Evolutionary conservation across 139 green algal species (phyloP).

Genomic region (Haematococcus lacustris): DNA sequence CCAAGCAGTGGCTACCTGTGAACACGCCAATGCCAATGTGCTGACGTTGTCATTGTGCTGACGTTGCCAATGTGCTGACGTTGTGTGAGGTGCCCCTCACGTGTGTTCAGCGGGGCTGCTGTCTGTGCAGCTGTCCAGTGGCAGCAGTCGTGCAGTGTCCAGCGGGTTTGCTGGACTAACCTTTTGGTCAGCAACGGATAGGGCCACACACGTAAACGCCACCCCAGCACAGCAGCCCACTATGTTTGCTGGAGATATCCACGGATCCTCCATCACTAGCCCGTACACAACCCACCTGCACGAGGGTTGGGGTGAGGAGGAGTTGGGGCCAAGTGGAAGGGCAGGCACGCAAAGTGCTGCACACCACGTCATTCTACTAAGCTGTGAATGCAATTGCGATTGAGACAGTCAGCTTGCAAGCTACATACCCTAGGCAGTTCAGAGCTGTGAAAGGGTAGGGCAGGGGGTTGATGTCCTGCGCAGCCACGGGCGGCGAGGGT

Average conservation of each 20-base stretch:
- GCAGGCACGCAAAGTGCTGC: too few species aligned
- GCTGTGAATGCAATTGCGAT: neutral
- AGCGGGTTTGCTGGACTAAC: too few species aligned
- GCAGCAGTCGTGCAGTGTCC: too few species aligned
- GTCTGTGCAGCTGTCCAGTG: too few species aligned
- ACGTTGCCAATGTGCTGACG: too few species aligned
- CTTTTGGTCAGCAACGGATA: neutral
- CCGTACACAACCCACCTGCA: constrained; percentile 25
- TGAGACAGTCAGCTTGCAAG: neutral
- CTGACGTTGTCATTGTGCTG: too few species aligned
- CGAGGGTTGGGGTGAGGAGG: neutral
- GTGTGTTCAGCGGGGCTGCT: too few species aligned
- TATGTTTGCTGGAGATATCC: constrained; percentile 23
- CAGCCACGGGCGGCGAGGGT: too few species aligned
- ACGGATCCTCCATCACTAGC: constrained; percentile 8
- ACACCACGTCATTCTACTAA: too few species aligned
- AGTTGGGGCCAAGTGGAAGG: neutral
- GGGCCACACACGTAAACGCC: constrained; percentile 13
- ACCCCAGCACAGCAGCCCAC: constrained; percentile 16
- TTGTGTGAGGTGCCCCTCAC: too few species aligned
- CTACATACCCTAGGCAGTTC: constrained; percentile 9
- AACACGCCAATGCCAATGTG: too few species aligned
- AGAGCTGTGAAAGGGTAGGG: constrained; percentile 28
- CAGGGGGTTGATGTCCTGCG: constrained; percentile 26
- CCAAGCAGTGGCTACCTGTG: too few species aligned